Evolutionary conservation across 164 flowering plant species (phyloP).

Genomic region (Magnolia sinica): DNA sequence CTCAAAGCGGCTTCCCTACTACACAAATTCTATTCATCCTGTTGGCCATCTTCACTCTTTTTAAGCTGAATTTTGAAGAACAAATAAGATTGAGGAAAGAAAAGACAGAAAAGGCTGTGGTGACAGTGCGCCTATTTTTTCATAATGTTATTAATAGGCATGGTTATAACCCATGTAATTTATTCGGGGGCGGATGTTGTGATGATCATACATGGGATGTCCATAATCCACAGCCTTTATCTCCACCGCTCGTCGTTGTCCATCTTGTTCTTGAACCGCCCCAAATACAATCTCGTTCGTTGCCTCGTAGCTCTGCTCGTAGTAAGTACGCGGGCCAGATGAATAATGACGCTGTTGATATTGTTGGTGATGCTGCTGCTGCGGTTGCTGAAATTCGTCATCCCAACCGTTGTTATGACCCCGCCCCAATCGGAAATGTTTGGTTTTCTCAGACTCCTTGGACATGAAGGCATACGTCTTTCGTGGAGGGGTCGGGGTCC

Average conservation of each 20-base stretch:
- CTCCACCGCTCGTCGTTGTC: conserved; percentile 35
- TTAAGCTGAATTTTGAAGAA: no score
- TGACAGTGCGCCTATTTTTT: not conserved
- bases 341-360: conserved; percentile 29
- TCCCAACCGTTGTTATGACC: conserved; percentile 59
- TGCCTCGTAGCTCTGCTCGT: conserved; percentile 60
- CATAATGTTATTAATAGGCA: not conserved
- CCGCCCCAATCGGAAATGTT: conserved; percentile 57
- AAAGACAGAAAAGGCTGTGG: no score
- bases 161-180: conserved; percentile 35
- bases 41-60: no score
- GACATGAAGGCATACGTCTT: conserved; percentile 89
- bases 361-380: conserved; percentile 23
- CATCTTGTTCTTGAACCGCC: conserved; percentile 72
- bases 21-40: no score
- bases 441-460: conserved; percentile 66
- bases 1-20: no score
- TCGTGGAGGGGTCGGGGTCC: conserved; percentile 74
- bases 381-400: conserved; percentile 36
- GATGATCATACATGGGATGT: conserved; percentile 38
- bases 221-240: conserved; percentile 69
- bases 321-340: conserved; percentile 57
- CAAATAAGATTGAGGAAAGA: no score
- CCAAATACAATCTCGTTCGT: conserved; percentile 82
- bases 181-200: conserved; percentile 43